Conservation (phyloP, 208 protist species). For the Leishmania martiniquensis region DNA sequence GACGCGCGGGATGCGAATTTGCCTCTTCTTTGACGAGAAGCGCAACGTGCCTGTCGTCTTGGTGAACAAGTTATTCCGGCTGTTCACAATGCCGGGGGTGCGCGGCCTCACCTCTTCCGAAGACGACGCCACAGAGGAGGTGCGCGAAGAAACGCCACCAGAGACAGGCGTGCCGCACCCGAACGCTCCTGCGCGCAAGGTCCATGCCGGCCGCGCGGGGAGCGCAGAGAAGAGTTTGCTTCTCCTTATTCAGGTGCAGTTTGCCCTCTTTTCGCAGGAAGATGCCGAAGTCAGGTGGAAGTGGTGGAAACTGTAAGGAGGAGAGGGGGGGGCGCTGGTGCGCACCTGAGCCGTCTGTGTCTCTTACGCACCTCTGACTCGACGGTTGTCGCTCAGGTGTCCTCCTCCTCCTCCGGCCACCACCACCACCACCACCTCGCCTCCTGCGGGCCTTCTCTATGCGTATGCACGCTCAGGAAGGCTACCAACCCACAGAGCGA, state of each 20-base stretch:
- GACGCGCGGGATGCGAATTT: slow-evolving; percentile 47
- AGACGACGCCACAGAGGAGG: background rate
- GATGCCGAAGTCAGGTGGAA: slow-evolving; percentile 56
- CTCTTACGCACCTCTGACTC: background rate
- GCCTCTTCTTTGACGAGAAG: slow-evolving; percentile 48
- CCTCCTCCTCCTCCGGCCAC: background rate
- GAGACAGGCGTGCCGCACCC: background rate
- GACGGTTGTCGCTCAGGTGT: background rate
- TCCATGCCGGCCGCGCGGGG: background rate
- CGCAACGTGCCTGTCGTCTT: slow-evolving; percentile 50
- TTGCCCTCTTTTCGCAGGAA: slow-evolving; percentile 49
- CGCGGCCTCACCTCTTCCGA: slow-evolving; percentile 16
- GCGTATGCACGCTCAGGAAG: slow-evolving; percentile 9
- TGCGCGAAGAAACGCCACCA: slow-evolving; percentile 2
- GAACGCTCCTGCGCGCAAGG: background rate
- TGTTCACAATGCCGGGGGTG: slow-evolving; percentile 44
- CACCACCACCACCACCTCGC: background rate
- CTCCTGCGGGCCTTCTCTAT: background rate
- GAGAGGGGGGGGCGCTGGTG: background rate
- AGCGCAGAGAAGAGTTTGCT: slow-evolving; percentile 37
- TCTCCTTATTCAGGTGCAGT: slow-evolving; percentile 59
- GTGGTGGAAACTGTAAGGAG: slow-evolving; percentile 47
- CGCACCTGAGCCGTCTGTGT: background rate
- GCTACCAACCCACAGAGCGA: background rate
- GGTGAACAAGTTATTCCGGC: slow-evolving; percentile 64